Conservation (phyloP, 768 basidiomycete genomes). For the Phanerochaete carnosa region DNA sequence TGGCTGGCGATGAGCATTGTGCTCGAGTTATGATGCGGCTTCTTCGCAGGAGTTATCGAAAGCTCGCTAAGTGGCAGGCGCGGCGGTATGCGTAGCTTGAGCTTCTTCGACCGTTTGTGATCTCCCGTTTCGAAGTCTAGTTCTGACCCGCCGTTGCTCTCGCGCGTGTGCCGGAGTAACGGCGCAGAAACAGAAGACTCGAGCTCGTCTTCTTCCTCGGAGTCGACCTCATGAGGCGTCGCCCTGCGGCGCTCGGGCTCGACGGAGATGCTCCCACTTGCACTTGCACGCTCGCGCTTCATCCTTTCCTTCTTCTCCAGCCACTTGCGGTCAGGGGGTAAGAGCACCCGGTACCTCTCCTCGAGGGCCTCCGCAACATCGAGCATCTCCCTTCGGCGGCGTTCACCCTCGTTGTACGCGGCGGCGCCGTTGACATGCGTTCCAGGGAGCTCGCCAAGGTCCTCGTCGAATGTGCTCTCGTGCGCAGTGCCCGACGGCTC, state of each 20-base stretch:
- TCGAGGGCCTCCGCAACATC: constrained; percentile 63
- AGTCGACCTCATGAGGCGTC: neutral
- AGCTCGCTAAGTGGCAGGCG: constrained; percentile 9
- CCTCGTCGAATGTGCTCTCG: constrained; percentile 23
- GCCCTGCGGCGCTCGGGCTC: constrained; percentile 8
- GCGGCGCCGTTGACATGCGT: constrained; percentile 33
- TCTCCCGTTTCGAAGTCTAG: constrained; percentile 28
- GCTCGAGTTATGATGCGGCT: neutral
- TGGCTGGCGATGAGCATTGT: neutral
- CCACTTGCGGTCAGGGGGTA: constrained; percentile 54
- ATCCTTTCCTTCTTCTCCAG: constrained; percentile 16
- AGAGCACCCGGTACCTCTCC: constrained; percentile 68
- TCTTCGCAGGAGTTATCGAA: constrained; percentile 4
- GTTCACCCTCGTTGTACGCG: constrained; percentile 61
- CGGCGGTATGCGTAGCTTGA: constrained; percentile 35
- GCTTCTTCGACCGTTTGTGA: constrained; percentile 31
- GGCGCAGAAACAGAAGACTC: constrained; percentile 1
- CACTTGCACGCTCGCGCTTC: constrained; percentile 11
- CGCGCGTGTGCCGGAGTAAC: constrained; percentile 11
- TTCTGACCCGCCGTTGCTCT: constrained; percentile 28
- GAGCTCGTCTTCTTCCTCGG: constrained; percentile 11
- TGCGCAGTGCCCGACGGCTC: constrained; percentile 23
- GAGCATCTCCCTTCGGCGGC: constrained; percentile 71
- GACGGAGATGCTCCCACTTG: constrained; percentile 1
- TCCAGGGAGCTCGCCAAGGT: constrained; percentile 25